These are phyloP conservation scores for Fraxinus platypoda DNA, from an alignment of 305 asterid genomes.

Conservation along the genomic window DNA sequence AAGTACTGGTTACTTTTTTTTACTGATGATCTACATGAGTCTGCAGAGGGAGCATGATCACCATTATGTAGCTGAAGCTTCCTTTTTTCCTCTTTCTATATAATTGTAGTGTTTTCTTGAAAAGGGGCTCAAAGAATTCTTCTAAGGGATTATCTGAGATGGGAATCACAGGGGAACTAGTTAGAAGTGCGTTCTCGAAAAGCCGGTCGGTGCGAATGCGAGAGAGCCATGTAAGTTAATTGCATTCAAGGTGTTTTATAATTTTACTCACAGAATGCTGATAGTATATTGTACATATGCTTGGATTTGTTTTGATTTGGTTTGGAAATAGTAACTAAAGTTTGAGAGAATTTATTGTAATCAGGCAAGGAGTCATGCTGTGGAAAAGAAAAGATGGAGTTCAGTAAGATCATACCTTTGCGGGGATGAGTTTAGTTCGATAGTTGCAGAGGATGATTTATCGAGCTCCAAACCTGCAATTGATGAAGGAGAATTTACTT, in stretches of 20 bases:
- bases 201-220: slow-evolving; percentile 26
- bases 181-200: slow-evolving; percentile 42
- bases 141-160: slow-evolving; percentile 24
- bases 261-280: background rate
- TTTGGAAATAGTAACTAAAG: background rate
- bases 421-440: slow-evolving; percentile 44
- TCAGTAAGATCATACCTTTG: slow-evolving; percentile 51
- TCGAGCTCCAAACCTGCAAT: background rate
- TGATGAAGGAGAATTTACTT: slow-evolving; percentile 16
- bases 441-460: slow-evolving; percentile 38
- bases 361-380: slow-evolving; percentile 31
- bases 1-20: background rate
- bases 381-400: slow-evolving; percentile 49
- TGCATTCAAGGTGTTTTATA: background rate
- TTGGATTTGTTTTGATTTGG: background rate
- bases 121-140: background rate
- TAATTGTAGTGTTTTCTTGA: background rate
- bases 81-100: background rate
- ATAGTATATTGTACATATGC: background rate
- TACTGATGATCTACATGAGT: background rate
- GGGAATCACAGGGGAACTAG: slow-evolving; percentile 37
- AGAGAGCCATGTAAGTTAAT: slow-evolving; percentile 28
- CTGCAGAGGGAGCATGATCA: slow-evolving; percentile 13
- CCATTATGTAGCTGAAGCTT: slow-evolving; percentile 19
- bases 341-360: background rate